A percentile compares a stretch with the other conserved stretches of the same genome.
Evolutionary conservation across 192 early-diverging fungal genomes (phyloP).

Genomic region (Podila clonocystis): DNA sequence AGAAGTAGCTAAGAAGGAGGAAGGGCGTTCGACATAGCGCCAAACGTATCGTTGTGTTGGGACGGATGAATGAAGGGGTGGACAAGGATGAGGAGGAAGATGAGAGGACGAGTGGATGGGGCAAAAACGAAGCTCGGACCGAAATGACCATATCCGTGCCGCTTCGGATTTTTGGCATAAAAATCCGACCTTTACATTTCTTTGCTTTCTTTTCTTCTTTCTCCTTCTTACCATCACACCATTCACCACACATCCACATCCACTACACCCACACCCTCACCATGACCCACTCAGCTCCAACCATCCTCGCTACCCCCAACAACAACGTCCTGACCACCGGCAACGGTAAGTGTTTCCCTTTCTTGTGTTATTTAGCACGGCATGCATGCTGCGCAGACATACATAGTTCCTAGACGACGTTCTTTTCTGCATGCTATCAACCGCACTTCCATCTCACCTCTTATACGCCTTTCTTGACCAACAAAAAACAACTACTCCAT

Average conservation of each 20-base stretch:
- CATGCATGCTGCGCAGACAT: neutral
- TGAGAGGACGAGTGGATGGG: no score
- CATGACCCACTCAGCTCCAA: constrained; percentile 34
- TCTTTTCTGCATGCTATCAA: no score
- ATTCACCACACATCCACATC: constrained; percentile 9
- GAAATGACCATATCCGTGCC: no score
- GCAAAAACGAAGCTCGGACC: no score
- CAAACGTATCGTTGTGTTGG: no score
- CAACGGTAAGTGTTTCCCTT: constrained; percentile 34
- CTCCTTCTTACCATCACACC: neutral
- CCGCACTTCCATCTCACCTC: no score
- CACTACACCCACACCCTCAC: constrained; percentile 39
- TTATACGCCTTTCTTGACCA: neutral
- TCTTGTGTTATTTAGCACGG: neutral
- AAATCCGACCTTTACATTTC: neutral
- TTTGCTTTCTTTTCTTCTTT: constrained; percentile 8
- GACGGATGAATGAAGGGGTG: no score
- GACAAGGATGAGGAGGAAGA: no score
- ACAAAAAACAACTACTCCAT: constrained; percentile 39
- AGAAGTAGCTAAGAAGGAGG: no score
- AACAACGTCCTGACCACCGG: constrained; percentile 44
- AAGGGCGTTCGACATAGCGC: no score
- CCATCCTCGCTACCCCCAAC: constrained; percentile 39
- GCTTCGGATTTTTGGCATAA: no score
- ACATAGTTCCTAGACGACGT: neutral